Base-by-base conservation (phyloP, 116 monocot species). In the Posidonia oceanica region DNA sequence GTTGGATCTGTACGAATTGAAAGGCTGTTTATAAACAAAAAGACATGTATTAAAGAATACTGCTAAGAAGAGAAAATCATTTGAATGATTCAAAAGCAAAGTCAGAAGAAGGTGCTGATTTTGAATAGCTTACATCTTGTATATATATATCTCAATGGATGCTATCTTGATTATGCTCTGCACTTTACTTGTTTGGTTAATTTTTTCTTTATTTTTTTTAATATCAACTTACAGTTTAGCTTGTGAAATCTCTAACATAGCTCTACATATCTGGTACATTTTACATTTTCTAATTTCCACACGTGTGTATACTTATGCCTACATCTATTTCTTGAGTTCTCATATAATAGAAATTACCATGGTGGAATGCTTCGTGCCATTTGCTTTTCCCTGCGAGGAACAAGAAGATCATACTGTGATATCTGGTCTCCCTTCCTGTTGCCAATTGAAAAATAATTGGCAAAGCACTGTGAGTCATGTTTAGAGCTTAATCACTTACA, bases 341-440 rank as follows among this genome's bases (percentile, higher is more conserved):
- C 5, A 18, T 18, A 56, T 56, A 5, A 56, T 5, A 52, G 63
- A 51, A 52, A 54, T 76, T 63, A 82, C 86, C 80, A 37, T 61
- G 83, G 77, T 73, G 55, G 36, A 67, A 75, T 77, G 17, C 18
- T 51, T 68, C 53, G 74, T 64, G 74, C 51, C 16, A 38, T 74
- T 41, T 38, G 22, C 39, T 69, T 86, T 16, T 39, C 77, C 41
- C 59, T 75, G 36, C 20, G 51, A 59, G 80, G 82, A 59, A 53
- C 76, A 53, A 87, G 79, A 36, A 87, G 79, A 66, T n/a, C n/a
- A n/a, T n/a, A n/a, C n/a, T n/a, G n/a, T n/a, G n/a, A n/a, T n/a
- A n/a, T n/a, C 74, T 37, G 21, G 64, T 18, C 5, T 75, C 15
- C 87, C 87, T 81, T 87, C 87, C 87, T 87, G 51, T 38, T 51